Evolutionary conservation across 495 filamentous ascomycete species (phyloP).

Genomic region (Penicillium herquei): DNA sequence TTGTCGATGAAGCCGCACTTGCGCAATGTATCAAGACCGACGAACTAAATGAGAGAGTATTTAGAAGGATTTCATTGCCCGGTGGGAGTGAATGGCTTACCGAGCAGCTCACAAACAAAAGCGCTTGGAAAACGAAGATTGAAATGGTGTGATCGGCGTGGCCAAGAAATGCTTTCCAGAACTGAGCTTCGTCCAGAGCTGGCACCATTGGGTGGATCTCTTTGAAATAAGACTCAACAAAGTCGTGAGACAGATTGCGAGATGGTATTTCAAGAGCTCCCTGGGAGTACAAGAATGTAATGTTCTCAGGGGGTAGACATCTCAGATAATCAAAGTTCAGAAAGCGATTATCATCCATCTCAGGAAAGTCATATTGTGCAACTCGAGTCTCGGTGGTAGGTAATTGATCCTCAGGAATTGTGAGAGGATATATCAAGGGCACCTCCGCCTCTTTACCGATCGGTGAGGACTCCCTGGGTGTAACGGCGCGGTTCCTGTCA

Average conservation of each 20-base stretch:
- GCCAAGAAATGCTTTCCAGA: constrained; percentile 42
- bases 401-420: too few species aligned
- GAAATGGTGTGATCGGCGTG: constrained; percentile 31
- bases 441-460: too few species aligned
- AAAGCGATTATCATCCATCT: constrained; percentile 34
- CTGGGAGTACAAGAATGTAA: constrained; percentile 41
- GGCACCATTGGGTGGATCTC: constrained; percentile 47
- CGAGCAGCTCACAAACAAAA: constrained; percentile 46
- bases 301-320: constrained; percentile 41
- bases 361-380: background rate
- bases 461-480: too few species aligned
- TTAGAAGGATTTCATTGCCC: too few species aligned
- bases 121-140: constrained; percentile 47
- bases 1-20: constrained; percentile 43
- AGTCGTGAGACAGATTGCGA: constrained; percentile 36
- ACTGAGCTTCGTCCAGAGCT: constrained; percentile 46
- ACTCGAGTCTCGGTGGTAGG: too few species aligned
- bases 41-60: constrained; percentile 29
- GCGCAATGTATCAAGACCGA: constrained; percentile 37
- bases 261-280: constrained; percentile 44
- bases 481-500: too few species aligned
- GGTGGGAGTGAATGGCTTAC: constrained; percentile 29
- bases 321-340: constrained; percentile 32
- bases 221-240: constrained; percentile 48
- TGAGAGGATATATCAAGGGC: too few species aligned